Base-by-base conservation (phyloP, 2,329 filamentous ascomycete genomes). In the Diplodia intermedia region DNA sequence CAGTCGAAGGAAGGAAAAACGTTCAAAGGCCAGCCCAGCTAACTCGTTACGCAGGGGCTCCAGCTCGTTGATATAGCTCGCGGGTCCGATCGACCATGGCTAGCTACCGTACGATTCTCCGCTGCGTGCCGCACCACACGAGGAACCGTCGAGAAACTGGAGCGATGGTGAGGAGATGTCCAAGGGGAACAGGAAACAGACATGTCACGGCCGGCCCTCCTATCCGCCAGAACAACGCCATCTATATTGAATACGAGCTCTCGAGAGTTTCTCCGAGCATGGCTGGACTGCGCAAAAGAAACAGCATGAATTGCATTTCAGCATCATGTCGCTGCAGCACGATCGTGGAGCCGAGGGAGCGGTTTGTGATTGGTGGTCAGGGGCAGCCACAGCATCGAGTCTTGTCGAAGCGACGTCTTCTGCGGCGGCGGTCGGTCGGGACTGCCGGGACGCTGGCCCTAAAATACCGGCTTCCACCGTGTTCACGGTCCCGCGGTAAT, bases 361-460 rank as follows among this genome's bases (percentile, higher is more conserved):
- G 14, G 18, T 1, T 5, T 62, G 26, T 26, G 18, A 62, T 62
- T 62, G 57, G 57, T 50, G 29, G 57, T 3, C 9, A 18, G 18
- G 26, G 9, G 14, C 57, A 36, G 57, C 40, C 57, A 62, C 57
- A 33, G 33, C 23, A 15, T 20, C 15, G 40, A 50, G n/a, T 9
- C 18, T 26, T 15, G 5, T 50, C 43, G 57, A 62, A 62, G 57
- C 57, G 57, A 62, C n/a, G 23, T 11, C 20, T 33, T 23, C 38
- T 60, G 56, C 26, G 38, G 56, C 56, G 12, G 23, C 38, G 15
- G 57, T 49, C 40, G 31, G 57, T 33, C 40, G 57, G 57, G 23
- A 62, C 57, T 40, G 57, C 3, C 57, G 57, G 57, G 23, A 43
- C 57, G 57, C 40, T 29, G 40, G 31, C 23, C 57, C 57, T 49